A percentile compares a stretch with the other conserved stretches of the same genome.
phyloP scores from a whole-genome alignment of 306 rosid species.

The Begonia masoniana region DNA sequence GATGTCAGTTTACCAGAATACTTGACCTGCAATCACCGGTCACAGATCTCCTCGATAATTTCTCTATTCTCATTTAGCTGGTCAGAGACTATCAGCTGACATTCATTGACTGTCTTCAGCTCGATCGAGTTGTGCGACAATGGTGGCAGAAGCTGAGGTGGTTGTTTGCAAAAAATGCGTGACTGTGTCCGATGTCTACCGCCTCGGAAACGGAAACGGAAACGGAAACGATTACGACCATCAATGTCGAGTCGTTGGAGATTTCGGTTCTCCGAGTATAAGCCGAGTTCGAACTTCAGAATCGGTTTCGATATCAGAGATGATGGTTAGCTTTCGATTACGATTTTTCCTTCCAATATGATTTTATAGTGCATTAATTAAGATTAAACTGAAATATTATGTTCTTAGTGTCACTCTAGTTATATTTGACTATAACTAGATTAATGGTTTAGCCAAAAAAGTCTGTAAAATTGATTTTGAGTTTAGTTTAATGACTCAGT shows the following conservation, averaged over 20 bases:
- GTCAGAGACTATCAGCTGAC: too few species aligned
- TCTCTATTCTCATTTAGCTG: too few species aligned
- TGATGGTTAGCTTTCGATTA: conserved; percentile 32
- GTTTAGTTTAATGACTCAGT: too few species aligned
- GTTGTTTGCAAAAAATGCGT: conserved; percentile 42
- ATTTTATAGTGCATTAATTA: neutral
- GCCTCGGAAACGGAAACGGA: conserved; percentile 32
- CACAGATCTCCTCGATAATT: neutral
- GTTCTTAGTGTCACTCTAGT: neutral
- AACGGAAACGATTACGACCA: conserved; percentile 4
- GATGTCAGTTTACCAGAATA: neutral
- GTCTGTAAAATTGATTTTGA: too few species aligned
- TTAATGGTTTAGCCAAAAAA: too few species aligned
- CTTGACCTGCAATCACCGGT: neutral
- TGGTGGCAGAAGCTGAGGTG: conserved; percentile 49
- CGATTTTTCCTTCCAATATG: neutral
- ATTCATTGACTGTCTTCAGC: too few species aligned
- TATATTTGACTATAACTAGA: too few species aligned
- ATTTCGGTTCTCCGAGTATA: conserved; percentile 27
- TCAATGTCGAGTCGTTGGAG: conserved; percentile 26
- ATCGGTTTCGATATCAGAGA: conserved; percentile 30
- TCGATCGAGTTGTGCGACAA: neutral
- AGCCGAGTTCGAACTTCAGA: conserved; percentile 39
- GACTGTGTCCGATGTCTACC: conserved; percentile 39
- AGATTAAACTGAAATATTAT: too few species aligned